Evolutionary conservation across 768 basidiomycete genomes (phyloP), one percentile per base, ranked within the genome.

Genomic region (Strobilomyces echinocephalus): DNA sequence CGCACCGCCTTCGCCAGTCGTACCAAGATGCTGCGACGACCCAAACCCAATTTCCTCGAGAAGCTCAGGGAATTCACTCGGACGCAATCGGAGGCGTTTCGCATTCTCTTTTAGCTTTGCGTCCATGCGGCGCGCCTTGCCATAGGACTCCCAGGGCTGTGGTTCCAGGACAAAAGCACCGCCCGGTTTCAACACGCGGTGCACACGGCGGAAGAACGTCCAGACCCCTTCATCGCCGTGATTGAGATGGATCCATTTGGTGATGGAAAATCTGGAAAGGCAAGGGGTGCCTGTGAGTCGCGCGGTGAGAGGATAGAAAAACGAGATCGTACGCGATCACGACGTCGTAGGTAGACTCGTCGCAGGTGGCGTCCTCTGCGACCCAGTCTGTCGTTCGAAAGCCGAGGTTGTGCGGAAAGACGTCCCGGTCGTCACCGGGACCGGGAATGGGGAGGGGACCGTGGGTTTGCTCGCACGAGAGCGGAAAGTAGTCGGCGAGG

Each of bases 241-340:
- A 58, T 93, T 85, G 10, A 95, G 74, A 68, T 95, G 93, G 30
- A 95, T 90, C 93, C 93, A 95, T 70, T 94, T 95, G 0, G 91
- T 82, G 41, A 95, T 71, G 0, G 92, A 95, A 59, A 95, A 83
- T 1, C 51, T 66, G 26, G 7, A 4, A 16, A 33, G 15, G 33
- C 18, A 11, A 15, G 20, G n/a, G 24, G 12, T 8, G 31, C n/a
- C 8, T 51, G 15, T 35, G 20, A 33, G 24, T 20, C 8, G 39
- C 26, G 7, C 11, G 8, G 8, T 46, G 28, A 6, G 20, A 3
- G 8, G 4, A 15, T 8, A 2, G 21, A 33, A 30, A 33, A n/a
- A 12, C 1, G 18, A 4, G 38, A 20, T 8, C 52, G 57, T 62
- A 94, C 93, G 84, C 93, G 34, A 94, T 55, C 30, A 95, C 80